Evolutionary conservation across 768 basidiomycete genomes (phyloP).

Genomic region (Termitomyces sp.): DNA sequence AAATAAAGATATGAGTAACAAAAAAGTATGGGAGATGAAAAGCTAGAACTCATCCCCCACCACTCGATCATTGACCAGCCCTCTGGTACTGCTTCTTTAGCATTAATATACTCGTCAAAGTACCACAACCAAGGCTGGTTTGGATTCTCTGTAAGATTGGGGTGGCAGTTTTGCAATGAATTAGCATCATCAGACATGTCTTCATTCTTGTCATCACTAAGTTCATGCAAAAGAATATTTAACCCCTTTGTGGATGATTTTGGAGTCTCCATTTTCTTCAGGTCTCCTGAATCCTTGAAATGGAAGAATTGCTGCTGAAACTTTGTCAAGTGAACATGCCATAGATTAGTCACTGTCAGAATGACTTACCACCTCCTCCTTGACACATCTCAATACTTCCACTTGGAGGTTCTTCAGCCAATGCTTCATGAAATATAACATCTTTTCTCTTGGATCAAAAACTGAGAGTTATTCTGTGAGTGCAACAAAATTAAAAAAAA

Average conservation of each 20-base stretch:
- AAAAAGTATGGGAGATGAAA: background rate
- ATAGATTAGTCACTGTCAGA: background rate
- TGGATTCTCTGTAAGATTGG: background rate
- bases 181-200: background rate
- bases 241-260: background rate
- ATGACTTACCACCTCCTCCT: constrained; percentile 11
- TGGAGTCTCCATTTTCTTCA: background rate
- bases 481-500: too few relatives aligned
- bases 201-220: too few relatives aligned
- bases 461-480: background rate
- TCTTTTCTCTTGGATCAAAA: too few relatives aligned
- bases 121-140: too few relatives aligned
- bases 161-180: background rate
- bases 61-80: too few relatives aligned
- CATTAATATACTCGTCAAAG: background rate
- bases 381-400: constrained; percentile 9
- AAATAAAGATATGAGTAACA: background rate
- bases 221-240: background rate
- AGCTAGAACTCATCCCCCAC: too few relatives aligned
- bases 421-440: constrained; percentile 20
- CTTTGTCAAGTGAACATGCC: background rate
- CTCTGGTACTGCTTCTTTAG: background rate
- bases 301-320: background rate
- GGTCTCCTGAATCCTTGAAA: background rate
- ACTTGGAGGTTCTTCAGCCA: constrained; percentile 19